Evolutionary conservation across 75 land plant species (phyloP).

Genomic region (Picea glauca): DNA sequence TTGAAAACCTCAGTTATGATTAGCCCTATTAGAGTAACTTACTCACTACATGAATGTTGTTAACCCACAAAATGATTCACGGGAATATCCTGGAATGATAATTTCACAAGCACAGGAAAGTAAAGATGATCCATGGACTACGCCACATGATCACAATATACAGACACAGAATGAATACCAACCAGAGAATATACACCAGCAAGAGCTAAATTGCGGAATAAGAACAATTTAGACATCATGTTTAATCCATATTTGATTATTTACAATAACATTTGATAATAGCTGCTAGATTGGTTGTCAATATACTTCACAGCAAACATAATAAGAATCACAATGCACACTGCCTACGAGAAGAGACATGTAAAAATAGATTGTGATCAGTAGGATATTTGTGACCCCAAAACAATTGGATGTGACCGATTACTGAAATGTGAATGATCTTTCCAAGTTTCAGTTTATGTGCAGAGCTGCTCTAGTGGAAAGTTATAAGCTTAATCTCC

Average conservation of each 20-base stretch:
- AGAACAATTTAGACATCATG: not conserved
- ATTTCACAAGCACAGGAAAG: too few relatives aligned
- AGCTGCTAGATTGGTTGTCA: not conserved
- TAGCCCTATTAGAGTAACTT: too few relatives aligned
- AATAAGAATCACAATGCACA: not conserved
- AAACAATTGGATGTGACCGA: not conserved
- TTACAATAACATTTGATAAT: slow-evolving; percentile 7
- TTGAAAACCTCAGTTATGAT: too few relatives aligned
- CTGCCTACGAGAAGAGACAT: not conserved
- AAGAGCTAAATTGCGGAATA: not conserved
- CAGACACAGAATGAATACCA: too few relatives aligned
- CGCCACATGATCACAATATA: too few relatives aligned
- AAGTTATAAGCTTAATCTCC: not conserved
- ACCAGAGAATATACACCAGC: not conserved
- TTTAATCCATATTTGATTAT: not conserved
- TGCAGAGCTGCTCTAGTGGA: not conserved
- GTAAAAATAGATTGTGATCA: not conserved
- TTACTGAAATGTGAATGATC: not conserved
- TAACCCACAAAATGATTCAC: too few relatives aligned
- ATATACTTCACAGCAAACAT: not conserved
- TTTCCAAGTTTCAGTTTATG: not conserved
- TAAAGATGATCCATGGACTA: too few relatives aligned
- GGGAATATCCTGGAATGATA: too few relatives aligned
- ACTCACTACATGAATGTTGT: too few relatives aligned
- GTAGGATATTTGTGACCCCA: not conserved